Conservation (phyloP, 139 green algal genomes). For the Yamagishiella unicocca region DNA sequence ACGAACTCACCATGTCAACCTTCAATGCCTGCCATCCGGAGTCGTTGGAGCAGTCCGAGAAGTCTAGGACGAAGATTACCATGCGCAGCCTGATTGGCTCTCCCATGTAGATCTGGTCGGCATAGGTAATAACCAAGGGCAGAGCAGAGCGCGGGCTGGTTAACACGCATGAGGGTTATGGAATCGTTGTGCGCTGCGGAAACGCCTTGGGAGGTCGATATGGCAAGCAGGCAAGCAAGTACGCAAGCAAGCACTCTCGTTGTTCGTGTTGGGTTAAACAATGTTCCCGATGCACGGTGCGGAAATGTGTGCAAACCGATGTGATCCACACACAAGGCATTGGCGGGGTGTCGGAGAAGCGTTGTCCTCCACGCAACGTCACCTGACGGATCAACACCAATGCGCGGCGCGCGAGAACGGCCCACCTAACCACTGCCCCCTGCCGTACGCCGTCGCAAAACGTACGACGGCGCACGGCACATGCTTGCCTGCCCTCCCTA, state of each 20-base stretch:
- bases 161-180: not conserved
- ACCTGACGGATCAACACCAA: too few species aligned
- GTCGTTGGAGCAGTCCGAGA: not conserved
- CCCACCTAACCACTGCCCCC: not conserved
- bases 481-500: too few species aligned
- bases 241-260: not conserved
- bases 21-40: not conserved
- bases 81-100: not conserved
- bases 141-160: too few species aligned
- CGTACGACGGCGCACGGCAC: too few species aligned
- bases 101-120: constrained; percentile 10
- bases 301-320: too few species aligned
- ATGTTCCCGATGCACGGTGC: too few species aligned
- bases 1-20: not conserved
- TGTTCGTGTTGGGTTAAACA: too few species aligned
- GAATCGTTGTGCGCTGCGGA: not conserved
- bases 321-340: too few species aligned
- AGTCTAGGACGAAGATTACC: constrained; percentile 10
- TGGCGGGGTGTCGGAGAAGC: too few species aligned
- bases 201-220: not conserved
- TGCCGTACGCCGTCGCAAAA: not conserved
- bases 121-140: not conserved
- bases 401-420: not conserved
- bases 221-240: not conserved
- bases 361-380: too few species aligned